Evolutionary conservation across 257 asterid species (phyloP).

Genomic region (Nicotiana sylvestris): DNA sequence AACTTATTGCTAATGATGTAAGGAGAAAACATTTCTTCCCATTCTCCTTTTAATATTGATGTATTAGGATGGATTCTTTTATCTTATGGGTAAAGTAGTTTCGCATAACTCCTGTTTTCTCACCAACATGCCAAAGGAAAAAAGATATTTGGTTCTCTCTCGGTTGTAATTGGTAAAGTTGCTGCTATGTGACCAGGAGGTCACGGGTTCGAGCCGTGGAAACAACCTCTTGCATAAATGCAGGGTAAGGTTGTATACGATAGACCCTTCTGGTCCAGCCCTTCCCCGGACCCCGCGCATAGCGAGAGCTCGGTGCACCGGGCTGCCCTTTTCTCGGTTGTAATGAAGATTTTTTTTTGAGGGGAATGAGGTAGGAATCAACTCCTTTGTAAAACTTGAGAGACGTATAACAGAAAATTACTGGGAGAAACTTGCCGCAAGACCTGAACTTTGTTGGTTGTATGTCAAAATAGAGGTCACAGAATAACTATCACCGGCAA

Average conservation of each 20-base stretch:
- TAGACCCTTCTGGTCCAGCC: no score
- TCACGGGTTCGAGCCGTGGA: no score
- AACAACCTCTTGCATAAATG: no score
- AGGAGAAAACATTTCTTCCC: slow-evolving; percentile 14
- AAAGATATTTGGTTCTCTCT: background rate
- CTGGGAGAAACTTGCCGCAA: background rate
- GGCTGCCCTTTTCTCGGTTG: background rate
- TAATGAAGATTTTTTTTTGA: background rate
- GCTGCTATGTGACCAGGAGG: no score
- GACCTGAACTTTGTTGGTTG: background rate
- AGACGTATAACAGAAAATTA: background rate
- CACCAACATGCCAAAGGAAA: background rate
- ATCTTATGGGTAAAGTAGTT: background rate
- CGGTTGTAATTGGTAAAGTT: background rate
- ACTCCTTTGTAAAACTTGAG: background rate
- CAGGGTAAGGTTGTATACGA: no score
- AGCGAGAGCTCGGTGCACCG: no score
- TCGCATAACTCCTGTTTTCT: background rate
- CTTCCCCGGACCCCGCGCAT: no score
- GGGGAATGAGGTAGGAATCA: background rate
- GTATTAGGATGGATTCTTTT: slow-evolving; percentile 2
- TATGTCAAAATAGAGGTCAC: background rate
- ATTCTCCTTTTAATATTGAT: background rate
- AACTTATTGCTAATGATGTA: slow-evolving; percentile 61
- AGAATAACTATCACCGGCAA: background rate